A percentile compares a stretch with the other conserved stretches of the same genome.
Conservation (phyloP, 306 rosid species). For the Casuarina equisetifolia region DNA sequence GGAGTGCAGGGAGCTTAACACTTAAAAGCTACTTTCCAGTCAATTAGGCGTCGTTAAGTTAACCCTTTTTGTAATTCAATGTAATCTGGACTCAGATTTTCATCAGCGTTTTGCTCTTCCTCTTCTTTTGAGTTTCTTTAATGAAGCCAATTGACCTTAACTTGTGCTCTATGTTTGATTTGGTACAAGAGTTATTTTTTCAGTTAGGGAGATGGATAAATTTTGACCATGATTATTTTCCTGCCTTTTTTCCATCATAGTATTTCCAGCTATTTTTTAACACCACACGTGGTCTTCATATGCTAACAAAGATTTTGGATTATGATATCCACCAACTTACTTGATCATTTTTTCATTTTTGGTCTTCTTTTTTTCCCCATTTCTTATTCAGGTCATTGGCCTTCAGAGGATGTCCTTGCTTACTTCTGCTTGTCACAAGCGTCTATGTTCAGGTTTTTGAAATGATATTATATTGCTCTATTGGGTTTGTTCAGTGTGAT, state of each 20-base stretch:
- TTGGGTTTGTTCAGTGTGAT: too few relatives aligned
- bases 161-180: not conserved
- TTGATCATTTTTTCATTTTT: not conserved
- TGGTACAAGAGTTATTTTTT: too few relatives aligned
- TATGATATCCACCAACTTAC: not conserved
- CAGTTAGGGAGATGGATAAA: not conserved
- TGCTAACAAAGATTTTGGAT: not conserved
- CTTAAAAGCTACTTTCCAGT: not conserved
- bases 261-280: not conserved
- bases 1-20: not conserved
- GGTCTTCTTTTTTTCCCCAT: constrained; percentile 9
- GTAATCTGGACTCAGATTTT: not conserved
- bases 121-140: not conserved
- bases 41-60: not conserved
- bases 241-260: not conserved
- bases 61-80: not conserved
- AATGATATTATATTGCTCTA: not conserved
- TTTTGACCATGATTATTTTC: not conserved
- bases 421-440: constrained; percentile 66
- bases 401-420: constrained; percentile 95
- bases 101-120: not conserved
- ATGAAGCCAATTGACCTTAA: not conserved
- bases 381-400: constrained; percentile 85
- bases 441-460: constrained; percentile 65
- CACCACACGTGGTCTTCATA: not conserved